Evolutionary conservation across 495 filamentous ascomycete genomes (phyloP), one percentile per base, ranked within the genome.

Genomic region (Neurospora sp.): DNA sequence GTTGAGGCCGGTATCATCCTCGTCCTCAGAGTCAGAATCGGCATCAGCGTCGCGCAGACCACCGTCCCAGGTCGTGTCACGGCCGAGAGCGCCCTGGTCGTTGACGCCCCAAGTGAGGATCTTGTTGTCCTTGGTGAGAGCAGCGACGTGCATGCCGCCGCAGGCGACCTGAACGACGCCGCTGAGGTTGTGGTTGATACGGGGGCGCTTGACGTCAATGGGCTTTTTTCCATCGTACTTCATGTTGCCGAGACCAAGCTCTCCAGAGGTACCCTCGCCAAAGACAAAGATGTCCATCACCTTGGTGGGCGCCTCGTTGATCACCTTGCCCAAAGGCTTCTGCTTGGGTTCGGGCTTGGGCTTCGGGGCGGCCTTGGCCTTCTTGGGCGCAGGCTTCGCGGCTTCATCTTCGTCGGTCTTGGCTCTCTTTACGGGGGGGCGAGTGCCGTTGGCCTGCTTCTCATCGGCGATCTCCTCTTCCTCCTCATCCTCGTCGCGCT

Each of bases 41-140:
- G 80, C 78, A 42, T 85, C 87, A 16, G 90, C 85, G 71, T 93
- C 89, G 72, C 86, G 88, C 73, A 92, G 83, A 42, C 89, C 89
- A 39, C 80, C 82, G 2, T 79, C 76, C 80, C 85, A 86, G 39
- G 79, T 82, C 3, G 90, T 90, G 75, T 89, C 86, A 71, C 90
- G 85, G 22, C 90, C 90, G 68, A 92, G 84, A 22, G 90, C 89
- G 70, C 87, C 87, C 70, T 90, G 83, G 77, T 90, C 88, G 74
- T 92, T 92, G 70, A 91, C 89, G 74, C 90, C 90, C 90, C 90
- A 92, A 2, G 89, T 90, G 39, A 89, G 80, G 71, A 92, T 89
- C 77, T 85, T 85, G 80, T 90, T 90, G 76, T 90, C 87, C 35
- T 85, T 81, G 20, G 90, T 91, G 4, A 92, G 82, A 2, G 86